Evolutionary conservation across 805 yeast species (phyloP).

Genomic region (Candida sphagnicola): DNA sequence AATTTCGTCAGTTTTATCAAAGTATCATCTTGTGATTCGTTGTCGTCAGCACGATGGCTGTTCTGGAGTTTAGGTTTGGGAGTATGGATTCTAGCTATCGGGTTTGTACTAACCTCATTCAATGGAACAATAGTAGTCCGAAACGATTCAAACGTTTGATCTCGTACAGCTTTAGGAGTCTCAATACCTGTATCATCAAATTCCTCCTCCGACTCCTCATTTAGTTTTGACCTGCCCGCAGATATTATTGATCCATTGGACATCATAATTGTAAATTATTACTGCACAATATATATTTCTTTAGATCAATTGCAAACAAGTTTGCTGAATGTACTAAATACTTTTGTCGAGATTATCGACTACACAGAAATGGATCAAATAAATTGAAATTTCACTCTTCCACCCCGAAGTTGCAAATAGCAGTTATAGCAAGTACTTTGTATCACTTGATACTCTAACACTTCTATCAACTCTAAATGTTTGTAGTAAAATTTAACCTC

Average conservation of each 20-base stretch:
- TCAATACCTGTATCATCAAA: slow-evolving; percentile 29
- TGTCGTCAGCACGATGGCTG: not conserved
- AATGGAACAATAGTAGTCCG: not conserved
- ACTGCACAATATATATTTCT: too few relatives aligned
- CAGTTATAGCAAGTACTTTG: too few relatives aligned
- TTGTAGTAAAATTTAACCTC: too few relatives aligned
- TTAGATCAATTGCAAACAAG: too few relatives aligned
- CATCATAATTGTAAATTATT: too few relatives aligned
- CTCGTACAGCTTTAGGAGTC: slow-evolving; percentile 17
- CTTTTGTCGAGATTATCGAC: too few relatives aligned
- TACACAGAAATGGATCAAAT: too few relatives aligned
- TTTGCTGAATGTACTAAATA: too few relatives aligned
- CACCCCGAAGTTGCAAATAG: too few relatives aligned
- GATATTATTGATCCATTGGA: not conserved
- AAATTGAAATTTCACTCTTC: too few relatives aligned
- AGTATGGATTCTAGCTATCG: slow-evolving; percentile 5
- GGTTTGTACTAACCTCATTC: slow-evolving; percentile 5
- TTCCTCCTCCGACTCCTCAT: slow-evolving; percentile 17
- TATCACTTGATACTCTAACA: too few relatives aligned
- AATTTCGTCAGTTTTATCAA: slow-evolving; percentile 3
- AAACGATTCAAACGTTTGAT: slow-evolving; percentile 3
- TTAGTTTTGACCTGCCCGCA: not conserved
- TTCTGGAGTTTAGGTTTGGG: slow-evolving; percentile 2
- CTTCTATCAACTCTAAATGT: not conserved
- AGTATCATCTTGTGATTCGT: slow-evolving; percentile 2